Conservation (phyloP, 768 basidiomycete species). For the Coprinellus aureogranulatus region DNA sequence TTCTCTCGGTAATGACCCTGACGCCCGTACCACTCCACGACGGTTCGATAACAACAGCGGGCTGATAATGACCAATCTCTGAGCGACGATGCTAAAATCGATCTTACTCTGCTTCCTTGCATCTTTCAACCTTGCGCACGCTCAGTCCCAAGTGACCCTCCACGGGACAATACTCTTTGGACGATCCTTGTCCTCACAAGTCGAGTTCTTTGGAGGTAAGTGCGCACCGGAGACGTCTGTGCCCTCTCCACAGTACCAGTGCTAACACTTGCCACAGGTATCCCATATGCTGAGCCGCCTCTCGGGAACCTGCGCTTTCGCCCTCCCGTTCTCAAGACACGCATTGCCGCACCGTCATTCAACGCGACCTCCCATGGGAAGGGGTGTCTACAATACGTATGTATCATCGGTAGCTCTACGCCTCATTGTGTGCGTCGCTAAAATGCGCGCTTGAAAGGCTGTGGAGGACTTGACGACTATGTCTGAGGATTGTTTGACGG, state of each 20-base stretch:
- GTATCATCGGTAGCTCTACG: too few relatives aligned
- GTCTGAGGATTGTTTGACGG: constrained; percentile 60
- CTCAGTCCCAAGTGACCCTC: constrained; percentile 34
- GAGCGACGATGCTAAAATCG: too few relatives aligned
- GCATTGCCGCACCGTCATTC: constrained; percentile 29
- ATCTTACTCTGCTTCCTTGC: too few relatives aligned
- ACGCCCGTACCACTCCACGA: too few relatives aligned
- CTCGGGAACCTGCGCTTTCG: constrained; percentile 43
- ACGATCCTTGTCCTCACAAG: constrained; percentile 27
- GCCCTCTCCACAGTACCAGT: constrained; percentile 35
- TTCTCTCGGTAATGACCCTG: too few relatives aligned
- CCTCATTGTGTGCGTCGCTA: too few relatives aligned
- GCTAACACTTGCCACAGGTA: constrained; percentile 43
- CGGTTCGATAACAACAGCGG: too few relatives aligned
- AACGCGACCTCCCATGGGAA: constrained; percentile 47
- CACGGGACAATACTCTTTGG: constrained; percentile 38
- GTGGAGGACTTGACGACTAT: constrained; percentile 14
- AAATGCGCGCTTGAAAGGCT: constrained; percentile 22
- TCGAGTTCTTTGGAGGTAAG: constrained; percentile 50
- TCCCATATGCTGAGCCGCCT: constrained; percentile 57
- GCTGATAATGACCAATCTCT: too few relatives aligned
- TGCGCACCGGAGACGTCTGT: too few relatives aligned
- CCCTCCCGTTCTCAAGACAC: constrained; percentile 45
- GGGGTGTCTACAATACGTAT: constrained; percentile 47
- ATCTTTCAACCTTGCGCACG: constrained; percentile 5